phyloP scores from a whole-genome alignment of 164 flowering plant species.

The Stephania japonica region DNA sequence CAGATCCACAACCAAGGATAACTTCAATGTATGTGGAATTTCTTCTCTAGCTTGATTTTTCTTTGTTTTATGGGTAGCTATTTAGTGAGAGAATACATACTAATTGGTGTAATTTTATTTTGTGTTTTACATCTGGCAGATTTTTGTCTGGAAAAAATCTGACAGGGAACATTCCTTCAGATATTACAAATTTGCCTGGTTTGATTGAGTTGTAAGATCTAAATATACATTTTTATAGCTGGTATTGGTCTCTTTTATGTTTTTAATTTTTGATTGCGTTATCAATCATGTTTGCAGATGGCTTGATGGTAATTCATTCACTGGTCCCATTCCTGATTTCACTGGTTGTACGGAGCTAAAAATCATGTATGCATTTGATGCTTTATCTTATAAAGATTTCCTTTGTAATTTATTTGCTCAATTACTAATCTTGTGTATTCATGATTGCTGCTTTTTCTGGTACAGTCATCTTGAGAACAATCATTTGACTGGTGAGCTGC shows the following conservation, averaged over 20 bases:
- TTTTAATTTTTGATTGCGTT: slow-evolving; percentile 8
- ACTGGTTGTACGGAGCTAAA: slow-evolving; percentile 54
- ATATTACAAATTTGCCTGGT: slow-evolving; percentile 57
- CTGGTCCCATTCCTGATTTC: slow-evolving; percentile 89
- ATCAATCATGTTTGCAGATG: slow-evolving; percentile 43
- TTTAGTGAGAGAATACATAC: background rate
- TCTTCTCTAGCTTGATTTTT: background rate
- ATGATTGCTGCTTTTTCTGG: background rate
- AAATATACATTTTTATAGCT: background rate
- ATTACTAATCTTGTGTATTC: background rate
- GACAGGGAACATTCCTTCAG: slow-evolving; percentile 75
- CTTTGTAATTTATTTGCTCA: background rate
- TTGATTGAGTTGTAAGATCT: slow-evolving; percentile 75
- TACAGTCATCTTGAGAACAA: slow-evolving; percentile 93
- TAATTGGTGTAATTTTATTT: background rate
- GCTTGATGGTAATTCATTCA: slow-evolving; percentile 83
- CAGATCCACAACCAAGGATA: slow-evolving; percentile 71
- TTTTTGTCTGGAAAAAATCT: slow-evolving; percentile 64
- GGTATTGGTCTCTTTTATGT: background rate
- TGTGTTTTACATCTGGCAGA: slow-evolving; percentile 32
- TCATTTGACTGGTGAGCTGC: slow-evolving; percentile 68
- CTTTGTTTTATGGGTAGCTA: background rate
- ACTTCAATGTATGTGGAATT: slow-evolving; percentile 43
- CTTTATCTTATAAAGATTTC: background rate
- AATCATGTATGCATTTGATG: slow-evolving; percentile 46